These are phyloP conservation scores for Metarhizium rileyi DNA, from an alignment of 2,329 filamentous ascomycete species.

Conservation along the genomic window DNA sequence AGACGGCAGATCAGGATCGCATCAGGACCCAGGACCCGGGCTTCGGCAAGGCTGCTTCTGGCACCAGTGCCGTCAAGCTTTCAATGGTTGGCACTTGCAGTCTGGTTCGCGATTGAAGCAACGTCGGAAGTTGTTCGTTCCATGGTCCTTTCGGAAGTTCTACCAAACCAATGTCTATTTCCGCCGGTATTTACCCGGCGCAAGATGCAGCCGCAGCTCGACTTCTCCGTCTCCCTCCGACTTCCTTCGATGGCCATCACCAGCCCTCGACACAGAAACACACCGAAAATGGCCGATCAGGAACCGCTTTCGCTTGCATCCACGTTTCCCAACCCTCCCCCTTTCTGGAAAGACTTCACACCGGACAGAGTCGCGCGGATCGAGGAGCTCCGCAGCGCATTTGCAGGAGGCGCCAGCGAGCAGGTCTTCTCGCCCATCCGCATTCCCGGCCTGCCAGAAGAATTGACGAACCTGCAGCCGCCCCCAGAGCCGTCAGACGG, in stretches of 20 bases:
- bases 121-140: no score
- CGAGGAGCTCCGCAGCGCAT: constrained; percentile 30
- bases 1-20: no score
- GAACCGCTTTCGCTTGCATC: constrained; percentile 43
- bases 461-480: constrained; percentile 70
- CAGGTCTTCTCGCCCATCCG: constrained; percentile 18
- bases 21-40: no score
- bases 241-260: not conserved
- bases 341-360: constrained; percentile 86
- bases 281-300: constrained; percentile 48
- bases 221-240: no score
- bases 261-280: not conserved
- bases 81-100: not conserved
- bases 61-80: not conserved
- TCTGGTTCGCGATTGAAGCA: no score
- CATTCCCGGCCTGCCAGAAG: constrained; percentile 49
- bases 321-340: constrained; percentile 76
- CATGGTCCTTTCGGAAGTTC: no score
- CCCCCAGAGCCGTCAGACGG: constrained; percentile 63
- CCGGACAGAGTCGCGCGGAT: constrained; percentile 56
- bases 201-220: constrained; percentile 6
- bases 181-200: constrained; percentile 12
- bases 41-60: no score
- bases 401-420: constrained; percentile 19
- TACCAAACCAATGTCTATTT: not conserved